Percentiles rank a stretch among this genome's conserved stretches.
These are phyloP conservation scores for Dactylonectria macrodidyma DNA, from an alignment of 2,329 filamentous ascomycete species.

Conservation along the genomic window DNA sequence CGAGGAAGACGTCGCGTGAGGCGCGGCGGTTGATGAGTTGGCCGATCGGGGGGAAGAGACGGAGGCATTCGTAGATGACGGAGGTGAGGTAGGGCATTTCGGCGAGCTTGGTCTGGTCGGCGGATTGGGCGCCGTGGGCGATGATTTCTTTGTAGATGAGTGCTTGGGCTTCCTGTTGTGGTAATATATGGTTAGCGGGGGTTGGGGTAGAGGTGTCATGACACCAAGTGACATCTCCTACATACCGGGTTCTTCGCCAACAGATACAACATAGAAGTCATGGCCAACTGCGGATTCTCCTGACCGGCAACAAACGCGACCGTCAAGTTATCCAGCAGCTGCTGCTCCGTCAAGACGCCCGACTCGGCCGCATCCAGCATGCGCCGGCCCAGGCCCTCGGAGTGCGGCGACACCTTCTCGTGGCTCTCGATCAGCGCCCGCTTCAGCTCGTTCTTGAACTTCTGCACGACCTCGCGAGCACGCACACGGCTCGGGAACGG, in stretches of 20 bases:
- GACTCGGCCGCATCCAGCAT: constrained; percentile 42
- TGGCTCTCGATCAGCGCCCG: constrained; percentile 3
- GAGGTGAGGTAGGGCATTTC: constrained; percentile 60
- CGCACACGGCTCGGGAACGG: constrained; percentile 46
- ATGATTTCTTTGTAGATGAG: constrained; percentile 51
- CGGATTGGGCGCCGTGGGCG: constrained; percentile 19
- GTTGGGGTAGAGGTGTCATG: too few relatives aligned
- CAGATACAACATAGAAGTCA: constrained; percentile 55
- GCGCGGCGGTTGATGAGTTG: constrained; percentile 64
- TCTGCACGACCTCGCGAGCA: constrained; percentile 45
- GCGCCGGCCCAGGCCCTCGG: constrained; percentile 33
- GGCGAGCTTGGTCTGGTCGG: constrained; percentile 40
- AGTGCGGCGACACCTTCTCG: neutral
- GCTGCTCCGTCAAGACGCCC: constrained; percentile 51
- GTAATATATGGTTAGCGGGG: too few relatives aligned
- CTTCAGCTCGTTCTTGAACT: constrained; percentile 46
- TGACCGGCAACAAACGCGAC: constrained; percentile 59
- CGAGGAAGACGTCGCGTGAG: constrained; percentile 38
- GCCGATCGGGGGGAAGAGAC: constrained; percentile 64
- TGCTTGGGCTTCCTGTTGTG: constrained; percentile 47
- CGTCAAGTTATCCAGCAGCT: constrained; percentile 58
- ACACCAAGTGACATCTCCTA: neutral
- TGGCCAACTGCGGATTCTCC: constrained; percentile 57
- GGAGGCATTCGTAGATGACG: constrained; percentile 61
- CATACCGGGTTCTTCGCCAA: constrained; percentile 51